A percentile compares a stretch with the other conserved stretches of the same genome.
phyloP scores from a whole-genome alignment of 2,329 filamentous ascomycete species.

The Sarocladium kiliense region DNA sequence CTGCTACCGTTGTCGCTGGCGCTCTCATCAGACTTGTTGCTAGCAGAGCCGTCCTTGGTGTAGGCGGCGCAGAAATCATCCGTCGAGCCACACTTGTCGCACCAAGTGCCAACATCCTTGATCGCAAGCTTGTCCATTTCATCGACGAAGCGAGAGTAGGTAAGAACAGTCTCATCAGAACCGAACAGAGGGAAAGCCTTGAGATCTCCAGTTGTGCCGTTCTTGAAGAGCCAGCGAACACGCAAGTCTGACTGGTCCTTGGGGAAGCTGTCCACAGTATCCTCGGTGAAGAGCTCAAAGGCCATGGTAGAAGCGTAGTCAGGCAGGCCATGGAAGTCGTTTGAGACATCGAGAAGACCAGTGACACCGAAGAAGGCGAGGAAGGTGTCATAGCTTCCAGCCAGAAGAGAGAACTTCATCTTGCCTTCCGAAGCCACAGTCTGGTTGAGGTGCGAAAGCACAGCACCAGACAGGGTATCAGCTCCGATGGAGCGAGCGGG shows the following conservation, averaged over 20 bases:
- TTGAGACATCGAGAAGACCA: constrained; percentile 20
- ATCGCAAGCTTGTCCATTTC: constrained; percentile 24
- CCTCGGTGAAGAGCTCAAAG: constrained; percentile 27
- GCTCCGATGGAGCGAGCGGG: constrained; percentile 24
- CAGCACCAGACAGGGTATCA: constrained; percentile 23
- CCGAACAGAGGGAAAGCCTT: constrained; percentile 26
- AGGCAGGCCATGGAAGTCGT: constrained; percentile 26
- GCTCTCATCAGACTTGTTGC: constrained; percentile 6
- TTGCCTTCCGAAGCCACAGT: constrained; percentile 23
- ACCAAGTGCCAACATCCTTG: constrained; percentile 25
- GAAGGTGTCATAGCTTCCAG: constrained; percentile 30
- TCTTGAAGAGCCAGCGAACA: constrained; percentile 29
- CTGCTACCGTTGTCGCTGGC: constrained; percentile 9
- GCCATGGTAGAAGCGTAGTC: constrained; percentile 30
- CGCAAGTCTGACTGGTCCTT: constrained; percentile 20
- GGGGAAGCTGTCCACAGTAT: constrained; percentile 20
- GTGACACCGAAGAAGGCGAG: constrained; percentile 28
- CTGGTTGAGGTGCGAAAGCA: constrained; percentile 25
- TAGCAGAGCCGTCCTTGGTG: constrained; percentile 13
- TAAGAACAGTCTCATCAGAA: constrained; percentile 19
- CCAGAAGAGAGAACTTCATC: constrained; percentile 28
- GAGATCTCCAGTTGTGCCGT: constrained; percentile 24
- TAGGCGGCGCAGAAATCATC: constrained; percentile 28
- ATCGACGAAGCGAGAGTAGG: constrained; percentile 22
- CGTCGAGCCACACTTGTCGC: constrained; percentile 19